Evolutionary conservation across 2,329 filamentous ascomycete species (phyloP).

Genomic region (Colletotrichum scovillei): DNA sequence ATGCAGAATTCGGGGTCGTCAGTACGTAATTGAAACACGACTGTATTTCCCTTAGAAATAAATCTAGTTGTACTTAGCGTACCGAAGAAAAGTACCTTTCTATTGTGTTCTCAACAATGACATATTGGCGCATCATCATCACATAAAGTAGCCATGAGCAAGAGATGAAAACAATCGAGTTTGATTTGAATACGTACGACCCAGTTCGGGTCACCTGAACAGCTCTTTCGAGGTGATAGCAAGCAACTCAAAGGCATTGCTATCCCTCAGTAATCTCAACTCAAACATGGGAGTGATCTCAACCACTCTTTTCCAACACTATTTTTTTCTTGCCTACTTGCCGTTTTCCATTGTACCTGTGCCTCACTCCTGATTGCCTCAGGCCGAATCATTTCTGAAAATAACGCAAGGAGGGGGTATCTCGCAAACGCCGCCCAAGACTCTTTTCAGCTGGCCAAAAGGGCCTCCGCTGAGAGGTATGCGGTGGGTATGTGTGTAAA

Average conservation of each 20-base stretch:
- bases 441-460: slow-evolving; percentile 9
- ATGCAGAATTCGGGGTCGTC: neutral
- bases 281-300: neutral
- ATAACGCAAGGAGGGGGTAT: slow-evolving; percentile 36
- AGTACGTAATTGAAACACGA: neutral
- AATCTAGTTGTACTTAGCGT: neutral
- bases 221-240: slow-evolving; percentile 13
- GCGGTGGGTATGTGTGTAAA: slow-evolving; percentile 21
- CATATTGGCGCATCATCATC: neutral
- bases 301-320: slow-evolving; percentile 16
- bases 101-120: neutral
- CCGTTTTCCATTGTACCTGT: slow-evolving; percentile 30
- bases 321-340: slow-evolving; percentile 32
- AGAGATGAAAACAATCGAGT: neutral
- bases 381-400: slow-evolving; percentile 32
- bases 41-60: neutral
- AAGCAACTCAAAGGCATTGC: neutral
- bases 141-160: neutral
- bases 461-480: neutral
- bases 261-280: slow-evolving; percentile 11
- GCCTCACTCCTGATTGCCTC: slow-evolving; percentile 24
- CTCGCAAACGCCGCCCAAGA: slow-evolving; percentile 26
- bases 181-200: slow-evolving; percentile 20
- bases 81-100: neutral
- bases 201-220: neutral